Percentiles rank a stretch among this genome's conserved stretches.
These are phyloP conservation scores for Monosporascus sp. DNA, from an alignment of 2,329 filamentous ascomycete species.

Conservation along the genomic window DNA sequence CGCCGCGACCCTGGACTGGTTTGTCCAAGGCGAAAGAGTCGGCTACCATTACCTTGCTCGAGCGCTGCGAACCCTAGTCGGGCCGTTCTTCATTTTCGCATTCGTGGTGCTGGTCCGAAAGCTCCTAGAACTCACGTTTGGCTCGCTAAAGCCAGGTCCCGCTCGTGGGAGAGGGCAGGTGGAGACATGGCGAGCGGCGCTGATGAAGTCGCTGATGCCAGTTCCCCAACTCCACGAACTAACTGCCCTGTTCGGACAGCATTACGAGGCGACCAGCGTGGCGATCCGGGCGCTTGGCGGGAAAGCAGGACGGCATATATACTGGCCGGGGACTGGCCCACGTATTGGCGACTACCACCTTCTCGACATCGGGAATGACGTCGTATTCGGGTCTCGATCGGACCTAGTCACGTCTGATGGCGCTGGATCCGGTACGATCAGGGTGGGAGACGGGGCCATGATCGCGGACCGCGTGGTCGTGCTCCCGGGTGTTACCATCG, in stretches of 20 bases:
- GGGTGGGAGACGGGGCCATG: constrained; percentile 46
- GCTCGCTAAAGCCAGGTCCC: constrained; percentile 29
- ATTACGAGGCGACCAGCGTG: constrained; percentile 50
- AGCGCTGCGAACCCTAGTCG: constrained; percentile 32
- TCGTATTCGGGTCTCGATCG: constrained; percentile 54
- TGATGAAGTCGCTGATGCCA: constrained; percentile 42
- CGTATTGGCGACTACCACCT: constrained; percentile 49
- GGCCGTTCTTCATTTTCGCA: constrained; percentile 40
- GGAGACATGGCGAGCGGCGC: constrained; percentile 37
- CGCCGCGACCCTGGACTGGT: constrained; percentile 42
- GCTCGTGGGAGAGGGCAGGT: constrained; percentile 29
- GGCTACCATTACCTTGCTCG: constrained; percentile 46
- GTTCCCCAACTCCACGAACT: constrained; percentile 39
- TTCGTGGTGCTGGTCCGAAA: constrained; percentile 36
- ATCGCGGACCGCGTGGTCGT: constrained; percentile 51
- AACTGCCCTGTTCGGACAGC: constrained; percentile 46
- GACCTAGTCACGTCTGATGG: constrained; percentile 50
- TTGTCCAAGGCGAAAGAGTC: constrained; percentile 39
- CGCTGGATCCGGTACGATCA: constrained; percentile 40
- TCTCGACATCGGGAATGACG: constrained; percentile 50
- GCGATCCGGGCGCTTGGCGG: constrained; percentile 46
- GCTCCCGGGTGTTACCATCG: constrained; percentile 46
- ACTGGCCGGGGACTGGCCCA: constrained; percentile 54
- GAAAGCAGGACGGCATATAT: constrained; percentile 46
- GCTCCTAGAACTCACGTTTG: constrained; percentile 34